Evolutionary conservation across 352 stramenopile genomes (phyloP), one percentile per base, ranked within the genome.

Genomic region (Halophytophthora polymorphica): DNA sequence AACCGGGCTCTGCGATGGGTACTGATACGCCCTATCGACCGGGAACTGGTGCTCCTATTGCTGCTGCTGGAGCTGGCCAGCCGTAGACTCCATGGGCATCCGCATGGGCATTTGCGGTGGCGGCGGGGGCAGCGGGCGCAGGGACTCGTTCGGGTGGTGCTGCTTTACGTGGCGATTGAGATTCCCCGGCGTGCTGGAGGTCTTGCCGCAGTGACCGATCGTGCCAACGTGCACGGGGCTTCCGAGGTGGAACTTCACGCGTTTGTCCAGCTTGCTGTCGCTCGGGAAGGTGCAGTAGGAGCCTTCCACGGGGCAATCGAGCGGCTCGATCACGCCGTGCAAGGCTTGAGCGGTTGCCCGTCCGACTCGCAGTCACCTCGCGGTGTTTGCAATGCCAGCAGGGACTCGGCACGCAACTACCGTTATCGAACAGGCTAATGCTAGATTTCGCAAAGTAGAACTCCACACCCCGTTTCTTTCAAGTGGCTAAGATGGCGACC

Each of bases 171-270:
- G 69, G 13, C 69, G 66, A n/a, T 73, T 74, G 2, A 80, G 54
- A 44, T 80, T 80, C 19, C 72, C 70, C n/a, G 66, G 73, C n/a
- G 72, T 83, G 60, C 67, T 83, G 53, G 81, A 83, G 28, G 73
- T 80, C 52, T 83, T 83, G 50, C 71, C 72, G 45, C 72, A 83
- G 2, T 50, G 52, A 12, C 36, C 48, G 28, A 73, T 54, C 6
- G 50, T 60, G 45, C 69, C 77, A 18, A 72, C 66, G 41, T 74
- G 62, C 23, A 76, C 70, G 33, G 59, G 61, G 42, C 58, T 65
- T 25, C 72, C 72, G 6, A 70, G 37, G 38, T 77, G 68, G 38
- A 60, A 74, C 61, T 70, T 61, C 59, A 72, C 70, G 52, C 72
- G 66, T 40, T 72, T 68, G 12, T 59, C 59, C 23, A 68, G 48